A percentile compares a stretch with the other conserved stretches of the same genome.
phyloP scores from a whole-genome alignment of 768 basidiomycete genomes.

The Kwoniella newhampshirensis region DNA sequence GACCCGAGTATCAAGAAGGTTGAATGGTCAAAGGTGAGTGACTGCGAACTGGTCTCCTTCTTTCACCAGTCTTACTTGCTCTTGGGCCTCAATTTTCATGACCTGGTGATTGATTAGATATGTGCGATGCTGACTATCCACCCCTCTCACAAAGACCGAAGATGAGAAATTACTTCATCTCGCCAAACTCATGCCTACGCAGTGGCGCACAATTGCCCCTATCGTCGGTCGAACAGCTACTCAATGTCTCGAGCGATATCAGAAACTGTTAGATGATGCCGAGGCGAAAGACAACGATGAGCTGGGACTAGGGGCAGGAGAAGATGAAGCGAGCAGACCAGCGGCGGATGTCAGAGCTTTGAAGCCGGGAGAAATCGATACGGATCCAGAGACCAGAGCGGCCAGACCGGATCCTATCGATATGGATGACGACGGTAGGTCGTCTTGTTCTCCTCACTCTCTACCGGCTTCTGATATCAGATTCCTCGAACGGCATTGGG shows the following conservation, averaged over 20 bases:
- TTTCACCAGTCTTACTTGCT: too few relatives aligned
- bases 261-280: slow-evolving; percentile 94
- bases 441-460: background rate
- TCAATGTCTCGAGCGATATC: slow-evolving; percentile 96
- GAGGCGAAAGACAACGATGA: slow-evolving; percentile 96
- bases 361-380: slow-evolving; percentile 95
- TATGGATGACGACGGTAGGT: slow-evolving; percentile 96
- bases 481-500: background rate
- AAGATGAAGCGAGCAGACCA: slow-evolving; percentile 71
- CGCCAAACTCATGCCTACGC: slow-evolving; percentile 98
- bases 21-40: slow-evolving; percentile 91
- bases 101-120: too few relatives aligned
- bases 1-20: slow-evolving; percentile 99
- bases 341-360: slow-evolving; percentile 85
- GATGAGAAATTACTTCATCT: slow-evolving; percentile 97
- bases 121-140: too few relatives aligned
- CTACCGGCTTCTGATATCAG: too few relatives aligned
- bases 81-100: too few relatives aligned
- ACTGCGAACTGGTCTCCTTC: too few relatives aligned
- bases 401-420: slow-evolving; percentile 98
- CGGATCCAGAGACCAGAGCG: slow-evolving; percentile 97
- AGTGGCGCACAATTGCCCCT: slow-evolving; percentile 98
- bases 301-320: slow-evolving; percentile 79
- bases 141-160: slow-evolving; percentile 84
- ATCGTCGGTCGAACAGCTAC: slow-evolving; percentile 97